phyloP scores from a whole-genome alignment of 1,284 basidiomycete species.

The Moesziomyces globuligerus region DNA sequence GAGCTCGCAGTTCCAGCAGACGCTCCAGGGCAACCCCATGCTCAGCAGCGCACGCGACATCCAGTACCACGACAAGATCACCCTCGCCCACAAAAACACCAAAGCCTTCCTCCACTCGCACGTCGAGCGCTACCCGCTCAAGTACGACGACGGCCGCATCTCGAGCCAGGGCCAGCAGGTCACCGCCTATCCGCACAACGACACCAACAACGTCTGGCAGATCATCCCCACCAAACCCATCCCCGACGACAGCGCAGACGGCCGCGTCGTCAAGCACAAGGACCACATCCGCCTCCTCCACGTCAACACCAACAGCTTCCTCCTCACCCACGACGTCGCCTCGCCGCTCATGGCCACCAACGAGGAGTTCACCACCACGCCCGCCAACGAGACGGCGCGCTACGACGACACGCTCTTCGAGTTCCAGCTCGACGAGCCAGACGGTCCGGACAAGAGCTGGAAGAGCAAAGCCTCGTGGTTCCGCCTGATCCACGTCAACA shows the following conservation, averaged over 20 bases:
- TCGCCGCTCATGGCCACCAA: conserved; percentile 97
- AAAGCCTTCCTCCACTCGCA: conserved; percentile 95
- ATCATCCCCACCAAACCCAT: conserved; percentile 83
- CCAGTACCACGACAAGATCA: conserved; percentile 88
- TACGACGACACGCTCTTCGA: conserved; percentile 69
- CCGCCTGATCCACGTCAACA: conserved; percentile 79
- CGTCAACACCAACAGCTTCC: conserved; percentile 80
- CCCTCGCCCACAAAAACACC: conserved; percentile 88
- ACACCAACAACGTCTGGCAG: conserved; percentile 95
- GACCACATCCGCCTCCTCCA: conserved; percentile 91
- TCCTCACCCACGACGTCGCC: conserved; percentile 96
- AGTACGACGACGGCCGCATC: conserved; percentile 95
- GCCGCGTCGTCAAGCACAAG: conserved; percentile 85
- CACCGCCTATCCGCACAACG: conserved; percentile 93
- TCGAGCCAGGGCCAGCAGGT: conserved; percentile 98
- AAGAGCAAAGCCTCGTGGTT: conserved; percentile 57
- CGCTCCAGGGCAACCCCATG: conserved; percentile 89
- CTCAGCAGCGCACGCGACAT: conserved; percentile 89
- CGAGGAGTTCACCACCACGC: conserved; percentile 81
- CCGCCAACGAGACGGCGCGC: conserved; percentile 72
- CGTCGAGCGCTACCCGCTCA: conserved; percentile 85
- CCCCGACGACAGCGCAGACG: conserved; percentile 76
- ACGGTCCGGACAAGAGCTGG: conserved; percentile 23
- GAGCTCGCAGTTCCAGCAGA: conserved; percentile 98
- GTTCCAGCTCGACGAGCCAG: conserved; percentile 46